A percentile compares a stretch with the other conserved stretches of the same genome.
Conservation (phyloP, 306 rosid species). For the Lathyrus tuberosus region DNA sequence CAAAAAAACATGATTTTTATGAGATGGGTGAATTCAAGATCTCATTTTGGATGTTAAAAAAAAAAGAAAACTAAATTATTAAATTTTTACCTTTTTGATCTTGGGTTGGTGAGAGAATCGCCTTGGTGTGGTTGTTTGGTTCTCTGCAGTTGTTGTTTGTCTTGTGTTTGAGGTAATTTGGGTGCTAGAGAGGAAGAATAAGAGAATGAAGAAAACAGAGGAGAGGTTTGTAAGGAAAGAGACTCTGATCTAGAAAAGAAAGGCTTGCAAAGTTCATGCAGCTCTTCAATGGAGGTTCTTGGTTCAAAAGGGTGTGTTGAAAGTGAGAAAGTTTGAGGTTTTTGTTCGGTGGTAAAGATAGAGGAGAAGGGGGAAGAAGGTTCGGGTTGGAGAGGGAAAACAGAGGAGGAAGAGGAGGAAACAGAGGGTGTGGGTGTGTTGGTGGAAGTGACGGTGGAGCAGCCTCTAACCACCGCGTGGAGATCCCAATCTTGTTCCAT, state of each 20-base stretch:
- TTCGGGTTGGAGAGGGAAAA: conserved; percentile 22
- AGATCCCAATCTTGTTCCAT: conserved; percentile 95
- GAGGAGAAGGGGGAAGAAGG: conserved; percentile 33
- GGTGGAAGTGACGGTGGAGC: conserved; percentile 45
- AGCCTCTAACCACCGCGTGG: conserved; percentile 89
- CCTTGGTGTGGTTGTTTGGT: conserved; percentile 46
- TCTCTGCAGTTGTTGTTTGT: conserved; percentile 38
- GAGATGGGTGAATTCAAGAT: conserved; percentile 31
- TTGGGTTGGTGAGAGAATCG: conserved; percentile 49
- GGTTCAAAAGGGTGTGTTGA: conserved; percentile 53
- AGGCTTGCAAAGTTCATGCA: conserved; percentile 92
- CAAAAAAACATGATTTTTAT: conserved; percentile 25
- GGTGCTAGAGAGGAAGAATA: conserved; percentile 39
- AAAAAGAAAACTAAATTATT: neutral
- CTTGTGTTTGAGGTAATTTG: conserved; percentile 43
- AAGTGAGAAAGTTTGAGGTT: conserved; percentile 42
- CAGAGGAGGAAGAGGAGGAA: conserved; percentile 34
- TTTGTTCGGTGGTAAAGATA: conserved; percentile 38
- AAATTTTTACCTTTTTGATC: conserved; percentile 71
- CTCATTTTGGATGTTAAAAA: conserved; percentile 1
- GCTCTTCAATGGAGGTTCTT: conserved; percentile 51
- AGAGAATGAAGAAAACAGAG: conserved; percentile 43
- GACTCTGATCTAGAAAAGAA: conserved; percentile 66
- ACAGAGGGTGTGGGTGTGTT: neutral
- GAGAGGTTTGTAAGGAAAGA: conserved; percentile 36